These are phyloP conservation scores for Syzygium aromaticum DNA, from an alignment of 345 rosid species.

Conservation along the genomic window DNA sequence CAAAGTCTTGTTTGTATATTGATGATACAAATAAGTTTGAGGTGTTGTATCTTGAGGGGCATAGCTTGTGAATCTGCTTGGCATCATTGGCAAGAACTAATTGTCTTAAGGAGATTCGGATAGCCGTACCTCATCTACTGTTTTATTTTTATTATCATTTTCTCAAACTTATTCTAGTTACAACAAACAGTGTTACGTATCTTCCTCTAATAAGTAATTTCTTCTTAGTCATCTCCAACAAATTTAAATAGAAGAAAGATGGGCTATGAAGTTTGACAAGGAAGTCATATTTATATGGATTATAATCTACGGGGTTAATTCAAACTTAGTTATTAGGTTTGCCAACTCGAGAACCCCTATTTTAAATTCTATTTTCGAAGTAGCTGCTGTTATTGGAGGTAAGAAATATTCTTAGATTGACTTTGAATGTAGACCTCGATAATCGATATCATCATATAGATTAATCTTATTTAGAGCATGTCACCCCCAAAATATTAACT, in stretches of 20 bases:
- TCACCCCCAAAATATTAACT: neutral
- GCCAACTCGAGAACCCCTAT: neutral
- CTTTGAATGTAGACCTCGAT: neutral
- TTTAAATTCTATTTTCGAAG: neutral
- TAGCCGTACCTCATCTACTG: too few species aligned
- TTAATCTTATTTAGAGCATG: neutral
- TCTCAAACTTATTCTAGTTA: too few species aligned
- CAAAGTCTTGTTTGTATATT: too few species aligned
- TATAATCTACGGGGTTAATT: neutral
- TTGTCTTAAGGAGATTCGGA: too few species aligned
- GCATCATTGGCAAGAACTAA: too few species aligned
- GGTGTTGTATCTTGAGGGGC: too few species aligned
- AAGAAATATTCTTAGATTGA: neutral
- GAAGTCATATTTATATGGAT: neutral
- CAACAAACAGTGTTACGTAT: too few species aligned
- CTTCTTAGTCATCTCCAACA: too few species aligned
- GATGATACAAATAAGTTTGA: too few species aligned
- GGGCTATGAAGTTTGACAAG: neutral
- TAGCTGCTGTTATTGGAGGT: neutral
- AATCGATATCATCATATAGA: fast-evolving
- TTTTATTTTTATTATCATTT: too few species aligned
- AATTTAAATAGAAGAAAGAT: neutral
- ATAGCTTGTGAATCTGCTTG: too few species aligned
- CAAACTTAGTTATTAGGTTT: neutral
- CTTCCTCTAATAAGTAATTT: too few species aligned